Conservation (phyloP, 2,329 filamentous ascomycete genomes). For the Thelonectria discophora region DNA sequence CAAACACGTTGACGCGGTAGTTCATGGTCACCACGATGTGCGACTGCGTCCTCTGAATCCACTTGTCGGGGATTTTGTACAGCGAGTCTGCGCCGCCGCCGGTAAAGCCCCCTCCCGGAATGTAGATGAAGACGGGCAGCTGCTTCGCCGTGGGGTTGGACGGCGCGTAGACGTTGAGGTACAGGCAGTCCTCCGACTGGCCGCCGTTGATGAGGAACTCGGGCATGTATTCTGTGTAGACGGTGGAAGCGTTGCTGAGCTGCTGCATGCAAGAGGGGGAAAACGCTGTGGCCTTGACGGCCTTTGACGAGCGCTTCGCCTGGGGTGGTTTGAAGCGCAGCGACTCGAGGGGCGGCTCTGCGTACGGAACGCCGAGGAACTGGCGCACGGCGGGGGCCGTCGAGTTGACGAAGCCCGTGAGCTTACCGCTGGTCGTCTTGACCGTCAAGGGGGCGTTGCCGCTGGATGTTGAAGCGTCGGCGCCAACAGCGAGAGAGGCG, state of each 20-base stretch:
- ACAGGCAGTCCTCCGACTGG: conserved; percentile 49
- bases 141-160: conserved; percentile 28
- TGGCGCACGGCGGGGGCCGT: conserved; percentile 28
- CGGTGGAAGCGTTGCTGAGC: conserved; percentile 30
- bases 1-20: conserved; percentile 53
- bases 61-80: conserved; percentile 58
- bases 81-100: conserved; percentile 56
- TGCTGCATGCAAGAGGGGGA: conserved; percentile 45
- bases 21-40: conserved; percentile 56
- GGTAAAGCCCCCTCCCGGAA: conserved; percentile 50
- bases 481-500: conserved; percentile 11
- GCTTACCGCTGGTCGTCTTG: conserved; percentile 25
- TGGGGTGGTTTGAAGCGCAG: conserved; percentile 55
- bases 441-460: conserved; percentile 11
- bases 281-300: conserved; percentile 39
- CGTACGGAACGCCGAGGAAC: conserved; percentile 60
- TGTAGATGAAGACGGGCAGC: conserved; percentile 38
- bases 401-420: conserved; percentile 28
- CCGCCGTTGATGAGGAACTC: conserved; percentile 52
- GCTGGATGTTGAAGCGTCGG: conserved; percentile 16
- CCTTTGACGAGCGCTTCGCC: conserved; percentile 36
- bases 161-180: conserved; percentile 47
- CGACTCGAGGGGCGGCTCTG: conserved; percentile 62
- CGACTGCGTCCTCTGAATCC: conserved; percentile 44
- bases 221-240: conserved; percentile 49